A percentile compares a stretch with the other conserved stretches of the same genome.
Conservation (phyloP, 1,284 basidiomycete species). For the Trichosporon sp. region DNA sequence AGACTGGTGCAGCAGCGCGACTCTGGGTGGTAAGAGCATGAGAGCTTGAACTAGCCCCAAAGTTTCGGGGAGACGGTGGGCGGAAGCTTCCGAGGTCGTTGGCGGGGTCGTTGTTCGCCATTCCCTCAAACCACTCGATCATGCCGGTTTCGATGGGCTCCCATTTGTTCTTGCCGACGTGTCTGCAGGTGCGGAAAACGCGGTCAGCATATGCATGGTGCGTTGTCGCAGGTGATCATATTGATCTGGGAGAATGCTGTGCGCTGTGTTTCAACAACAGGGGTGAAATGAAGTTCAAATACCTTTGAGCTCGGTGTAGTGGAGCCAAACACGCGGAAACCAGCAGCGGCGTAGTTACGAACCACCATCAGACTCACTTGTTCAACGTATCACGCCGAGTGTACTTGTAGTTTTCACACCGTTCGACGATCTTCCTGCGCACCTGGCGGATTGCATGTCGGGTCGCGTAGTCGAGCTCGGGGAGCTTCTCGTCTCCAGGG, state of each 20-base stretch:
- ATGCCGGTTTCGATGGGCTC: slow-evolving; percentile 50
- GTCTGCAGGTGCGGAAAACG: slow-evolving; percentile 28
- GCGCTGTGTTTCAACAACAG: neutral
- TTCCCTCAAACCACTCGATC: slow-evolving; percentile 46
- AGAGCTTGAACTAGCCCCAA: neutral
- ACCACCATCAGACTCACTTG: slow-evolving; percentile 45
- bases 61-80: neutral
- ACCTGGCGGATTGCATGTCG: slow-evolving; percentile 52
- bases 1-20: neutral
- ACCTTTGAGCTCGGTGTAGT: slow-evolving; percentile 3
- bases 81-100: slow-evolving; percentile 38
- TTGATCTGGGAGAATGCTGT: neutral
- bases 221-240: neutral
- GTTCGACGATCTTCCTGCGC: slow-evolving; percentile 54
- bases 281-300: neutral
- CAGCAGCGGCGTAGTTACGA: neutral
- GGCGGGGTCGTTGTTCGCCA: slow-evolving; percentile 47
- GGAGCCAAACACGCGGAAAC: slow-evolving; percentile 7
- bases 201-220: neutral
- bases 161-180: slow-evolving; percentile 52
- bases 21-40: neutral
- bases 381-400: slow-evolving; percentile 55
- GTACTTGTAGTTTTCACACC: slow-evolving; percentile 58
- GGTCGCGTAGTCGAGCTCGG: slow-evolving; percentile 47
- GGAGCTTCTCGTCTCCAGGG: slow-evolving; percentile 38